phyloP scores from a whole-genome alignment of 2,329 filamentous ascomycete genomes.

The Zarea fungicola region DNA sequence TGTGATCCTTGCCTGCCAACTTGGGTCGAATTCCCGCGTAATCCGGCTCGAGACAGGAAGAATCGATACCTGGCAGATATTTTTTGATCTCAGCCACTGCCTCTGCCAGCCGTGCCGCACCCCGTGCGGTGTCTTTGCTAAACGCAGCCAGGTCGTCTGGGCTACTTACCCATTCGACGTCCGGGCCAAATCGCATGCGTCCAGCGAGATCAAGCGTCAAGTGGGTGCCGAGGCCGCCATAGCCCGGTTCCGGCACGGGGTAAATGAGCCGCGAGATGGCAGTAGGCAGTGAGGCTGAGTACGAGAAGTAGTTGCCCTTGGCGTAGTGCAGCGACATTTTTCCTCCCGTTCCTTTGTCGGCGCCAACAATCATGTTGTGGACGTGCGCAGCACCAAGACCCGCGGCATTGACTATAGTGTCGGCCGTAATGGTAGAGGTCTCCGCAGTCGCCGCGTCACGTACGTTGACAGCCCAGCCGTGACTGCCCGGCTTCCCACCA shows the following conservation, averaged over 20 bases:
- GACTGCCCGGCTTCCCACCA: conserved; percentile 36
- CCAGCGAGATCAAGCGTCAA: conserved; percentile 85
- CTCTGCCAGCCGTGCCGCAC: conserved; percentile 52
- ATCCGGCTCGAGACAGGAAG: conserved; percentile 63
- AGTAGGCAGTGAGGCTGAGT: conserved; percentile 60
- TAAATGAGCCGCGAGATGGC: conserved; percentile 72
- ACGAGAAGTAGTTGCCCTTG: conserved; percentile 94
- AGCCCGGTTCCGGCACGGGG: conserved; percentile 75
- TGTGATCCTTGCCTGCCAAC: conserved; percentile 54
- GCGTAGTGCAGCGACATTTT: conserved; percentile 69
- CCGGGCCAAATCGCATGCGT: conserved; percentile 84
- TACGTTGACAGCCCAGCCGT: conserved; percentile 66
- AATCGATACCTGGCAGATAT: conserved; percentile 73
- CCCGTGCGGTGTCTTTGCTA: conserved; percentile 25
- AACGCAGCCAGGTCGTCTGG: conserved; percentile 63
- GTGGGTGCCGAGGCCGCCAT: conserved; percentile 85
- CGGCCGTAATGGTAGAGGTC: conserved; percentile 58
- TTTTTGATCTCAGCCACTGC: conserved; percentile 70
- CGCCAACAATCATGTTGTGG: conserved; percentile 69
- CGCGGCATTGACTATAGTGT: conserved; percentile 78
- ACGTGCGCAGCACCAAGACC: conserved; percentile 72
- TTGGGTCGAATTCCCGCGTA: conserved; percentile 94
- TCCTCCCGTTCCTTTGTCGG: too few relatives aligned
- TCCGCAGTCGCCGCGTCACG: conserved; percentile 42
- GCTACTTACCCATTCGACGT: conserved; percentile 84